Base-by-base conservation (phyloP, 1,284 basidiomycete species). In the Schizophyllum amplum region DNA sequence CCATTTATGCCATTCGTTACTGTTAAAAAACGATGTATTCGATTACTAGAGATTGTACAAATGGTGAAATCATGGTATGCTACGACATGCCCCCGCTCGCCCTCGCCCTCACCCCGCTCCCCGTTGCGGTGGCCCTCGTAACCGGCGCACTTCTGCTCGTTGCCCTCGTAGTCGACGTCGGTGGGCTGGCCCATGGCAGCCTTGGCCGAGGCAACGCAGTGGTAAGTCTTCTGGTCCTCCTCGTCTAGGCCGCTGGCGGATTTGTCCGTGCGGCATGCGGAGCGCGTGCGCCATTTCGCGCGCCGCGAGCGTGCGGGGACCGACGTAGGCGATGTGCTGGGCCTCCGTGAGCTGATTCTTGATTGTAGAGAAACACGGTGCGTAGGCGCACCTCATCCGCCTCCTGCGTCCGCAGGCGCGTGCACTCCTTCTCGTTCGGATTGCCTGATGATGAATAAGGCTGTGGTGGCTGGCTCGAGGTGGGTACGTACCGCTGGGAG, bases 311-410 rank as follows among this genome's bases (percentile, higher is more conserved):
- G 90, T 82, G 69, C 93, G 96, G 13, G 98, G 71, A 6, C 93
- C 94, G 59, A 98, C 94, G 70, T 98, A 98, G 1, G 95, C 94
- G 61, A 98, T 93, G 53, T 94, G 81, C 74, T 98, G 94, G 0
- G 90, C 91, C 68, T 97, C 94, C 0, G 92, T 95, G 25, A 98
- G 79, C 66, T 98, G 80, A 64, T 90, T 86, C 81, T 97, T 98
- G 59, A 94, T 98, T 53, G 91, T 84, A 98, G 25, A 98, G 82
- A 68, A 94, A 97, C 67, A 82, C 82, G 25, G 94, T 97, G 63
- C 92, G 83, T 69, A 95, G 78, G 71, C 94, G 90, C 13, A 97
- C 90, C 65, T 95, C 92, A 67, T 97, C 93, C 20, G 78, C 93
- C 70, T 95, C 92, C 58, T 85, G 86, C 55, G 84, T 77, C 53